Evolutionary conservation across 108 stramenopile genomes (phyloP), one percentile per base, ranked within the genome.

Genomic region (Cyclotella choctawhatcheeana): DNA sequence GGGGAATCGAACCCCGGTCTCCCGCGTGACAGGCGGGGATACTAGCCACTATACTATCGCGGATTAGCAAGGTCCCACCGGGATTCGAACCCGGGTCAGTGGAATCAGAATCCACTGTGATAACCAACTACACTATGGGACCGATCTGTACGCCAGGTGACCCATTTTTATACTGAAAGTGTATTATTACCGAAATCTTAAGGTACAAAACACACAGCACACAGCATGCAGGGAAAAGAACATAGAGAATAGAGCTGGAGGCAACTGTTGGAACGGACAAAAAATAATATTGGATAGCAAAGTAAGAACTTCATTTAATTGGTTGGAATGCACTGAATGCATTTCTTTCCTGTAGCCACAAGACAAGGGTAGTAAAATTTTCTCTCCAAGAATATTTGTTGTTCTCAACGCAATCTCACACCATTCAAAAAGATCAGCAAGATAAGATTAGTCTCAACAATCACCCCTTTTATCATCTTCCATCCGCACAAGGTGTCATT

Each of bases 11-110:
- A 96, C 92, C 94, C 94, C 87, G 92, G 90, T 93, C 94, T 93
- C 94, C 92, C 90, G 94, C 92, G 89, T 96, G 95, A 96, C 95
- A 96, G 95, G 93, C 95, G 93, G 95, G 95, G 90, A 96, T 96
- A 96, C 90, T 96, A 94, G 90, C 93, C 95, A 94, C 91, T 96
- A 96, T 96, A 96, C 95, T 96, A 96, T 96, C 85, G 65, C 89
- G 87, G 89, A 89, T 40, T 8, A 12, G 37, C 8, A 14, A 74
- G 73, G 73, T 66, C 53, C 73, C 31, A 69, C 68, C 58, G 75
- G 69, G 76, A 77, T 77, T 77, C 76, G 76, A 77, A 77, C 76
- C 69, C 76, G 51, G 69, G 76, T 77, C 58, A 64, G 24, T 40
- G 69, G 76, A 77, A 77, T 77, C 76, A 77, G 76, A 77, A 77